Evolutionary conservation across 2,329 filamentous ascomycete species (phyloP).

Genomic region (Sordariomycetes sp.): DNA sequence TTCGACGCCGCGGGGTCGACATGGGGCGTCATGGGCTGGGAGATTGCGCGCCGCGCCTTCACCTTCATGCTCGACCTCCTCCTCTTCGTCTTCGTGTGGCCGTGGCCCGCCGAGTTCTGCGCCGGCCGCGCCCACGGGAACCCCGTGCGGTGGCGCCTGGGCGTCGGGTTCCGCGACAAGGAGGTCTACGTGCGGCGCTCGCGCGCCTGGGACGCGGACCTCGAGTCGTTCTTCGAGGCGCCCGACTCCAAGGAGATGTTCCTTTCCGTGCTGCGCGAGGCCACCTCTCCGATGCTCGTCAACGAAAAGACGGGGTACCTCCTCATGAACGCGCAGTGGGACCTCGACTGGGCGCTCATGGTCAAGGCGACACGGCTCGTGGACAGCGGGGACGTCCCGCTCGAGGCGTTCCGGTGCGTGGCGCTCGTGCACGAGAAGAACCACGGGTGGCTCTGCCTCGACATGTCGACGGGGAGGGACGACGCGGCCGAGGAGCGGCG

Average conservation of each 20-base stretch:
- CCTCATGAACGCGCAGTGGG: constrained; percentile 74
- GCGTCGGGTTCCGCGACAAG: constrained; percentile 60
- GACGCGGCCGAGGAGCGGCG: constrained; percentile 39
- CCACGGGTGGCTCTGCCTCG: constrained; percentile 51
- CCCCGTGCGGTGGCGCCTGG: constrained; percentile 61
- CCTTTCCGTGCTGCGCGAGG: constrained; percentile 49
- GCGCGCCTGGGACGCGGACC: constrained; percentile 42
- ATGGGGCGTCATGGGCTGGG: constrained; percentile 40
- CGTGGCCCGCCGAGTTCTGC: constrained; percentile 64
- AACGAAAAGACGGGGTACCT: constrained; percentile 76
- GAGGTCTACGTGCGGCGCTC: constrained; percentile 76
- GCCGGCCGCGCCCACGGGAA: constrained; percentile 41
- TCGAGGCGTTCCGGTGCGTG: constrained; percentile 58
- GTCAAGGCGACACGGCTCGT: constrained; percentile 57
- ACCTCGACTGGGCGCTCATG: constrained; percentile 79
- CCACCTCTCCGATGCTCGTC: constrained; percentile 54
- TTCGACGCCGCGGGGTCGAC: constrained; percentile 44
- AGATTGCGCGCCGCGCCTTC: constrained; percentile 44
- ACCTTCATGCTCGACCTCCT: constrained; percentile 65
- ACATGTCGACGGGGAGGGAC: constrained; percentile 43
- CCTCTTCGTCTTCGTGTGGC: constrained; percentile 53
- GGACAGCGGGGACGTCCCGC: constrained; percentile 41
- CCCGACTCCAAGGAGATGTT: constrained; percentile 35
- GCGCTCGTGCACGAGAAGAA: constrained; percentile 53
- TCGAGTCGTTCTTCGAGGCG: not conserved